phyloP scores from a whole-genome alignment of 768 basidiomycete species.

The Scleroderma citrinum region DNA sequence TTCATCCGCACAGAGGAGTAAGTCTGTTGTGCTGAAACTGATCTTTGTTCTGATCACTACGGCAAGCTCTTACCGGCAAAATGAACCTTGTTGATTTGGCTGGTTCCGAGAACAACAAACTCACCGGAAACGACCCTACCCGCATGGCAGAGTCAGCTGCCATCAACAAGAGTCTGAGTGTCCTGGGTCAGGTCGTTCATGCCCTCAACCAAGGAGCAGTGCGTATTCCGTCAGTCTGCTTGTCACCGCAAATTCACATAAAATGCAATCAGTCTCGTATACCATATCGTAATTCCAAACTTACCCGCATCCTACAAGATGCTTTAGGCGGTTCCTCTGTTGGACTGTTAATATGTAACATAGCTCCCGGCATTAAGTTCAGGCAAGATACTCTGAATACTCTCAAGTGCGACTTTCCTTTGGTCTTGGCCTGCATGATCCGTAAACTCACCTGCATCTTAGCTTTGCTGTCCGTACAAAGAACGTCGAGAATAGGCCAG shows the following conservation, averaged over 20 bases:
- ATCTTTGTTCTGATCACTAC: neutral
- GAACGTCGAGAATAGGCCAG: conserved; percentile 79
- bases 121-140: conserved; percentile 81
- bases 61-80: conserved; percentile 61
- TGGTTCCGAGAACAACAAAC: conserved; percentile 89
- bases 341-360: conserved; percentile 79
- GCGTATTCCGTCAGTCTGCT: conserved; percentile 14
- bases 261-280: conserved; percentile 52
- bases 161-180: conserved; percentile 86
- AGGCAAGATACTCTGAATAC: conserved; percentile 87
- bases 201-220: conserved; percentile 71
- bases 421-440: neutral
- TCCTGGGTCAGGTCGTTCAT: conserved; percentile 83
- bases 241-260: conserved; percentile 1
- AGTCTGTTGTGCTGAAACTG: conserved; percentile 11
- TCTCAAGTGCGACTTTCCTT: conserved; percentile 54
- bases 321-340: conserved; percentile 79
- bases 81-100: conserved; percentile 87
- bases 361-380: conserved; percentile 79
- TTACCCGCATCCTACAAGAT: conserved; percentile 86
- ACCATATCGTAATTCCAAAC: conserved; percentile 85
- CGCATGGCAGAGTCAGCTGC: conserved; percentile 86
- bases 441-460: neutral
- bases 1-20: conserved; percentile 48
- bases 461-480: conserved; percentile 82